These are phyloP conservation scores for Solanum hybrid DNA, from an alignment of 305 asterid species.

Conservation along the genomic window DNA sequence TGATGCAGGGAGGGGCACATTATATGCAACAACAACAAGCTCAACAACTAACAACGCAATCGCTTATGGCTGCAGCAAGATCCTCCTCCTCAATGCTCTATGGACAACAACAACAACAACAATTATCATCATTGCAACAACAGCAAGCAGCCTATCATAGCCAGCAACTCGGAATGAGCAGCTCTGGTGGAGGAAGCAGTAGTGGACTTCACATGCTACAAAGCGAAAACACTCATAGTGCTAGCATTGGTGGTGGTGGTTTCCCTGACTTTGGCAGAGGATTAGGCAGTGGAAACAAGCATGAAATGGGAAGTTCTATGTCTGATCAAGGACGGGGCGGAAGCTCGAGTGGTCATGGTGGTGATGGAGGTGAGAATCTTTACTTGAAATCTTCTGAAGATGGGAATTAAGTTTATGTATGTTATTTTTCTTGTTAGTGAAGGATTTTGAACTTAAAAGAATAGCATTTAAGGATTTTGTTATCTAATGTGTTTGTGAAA, in stretches of 20 bases:
- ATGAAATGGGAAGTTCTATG: slow-evolving; percentile 18
- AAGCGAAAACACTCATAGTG: slow-evolving; percentile 26
- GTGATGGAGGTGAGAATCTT: slow-evolving; percentile 31
- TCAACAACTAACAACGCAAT: slow-evolving; percentile 36
- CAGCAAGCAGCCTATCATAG: slow-evolving; percentile 31
- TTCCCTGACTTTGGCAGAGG: slow-evolving; percentile 31
- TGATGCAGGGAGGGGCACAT: slow-evolving; percentile 36
- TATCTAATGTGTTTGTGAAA: not conserved
- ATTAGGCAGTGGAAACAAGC: slow-evolving; percentile 25
- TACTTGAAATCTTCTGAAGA: slow-evolving; percentile 29
- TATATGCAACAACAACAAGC: slow-evolving; percentile 37
- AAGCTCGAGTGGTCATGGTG: slow-evolving; percentile 20
- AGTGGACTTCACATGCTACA: slow-evolving; percentile 35
- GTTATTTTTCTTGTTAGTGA: not conserved
- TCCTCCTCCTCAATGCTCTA: slow-evolving; percentile 41
- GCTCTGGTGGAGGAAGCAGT: slow-evolving; percentile 16
- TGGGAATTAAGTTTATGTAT: slow-evolving; percentile 12
- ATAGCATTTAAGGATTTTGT: not conserved
- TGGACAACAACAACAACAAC: slow-evolving; percentile 35
- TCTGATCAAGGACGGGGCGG: slow-evolving; percentile 26
- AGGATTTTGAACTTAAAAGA: not conserved
- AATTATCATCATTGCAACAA: slow-evolving; percentile 21
- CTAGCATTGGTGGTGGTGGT: slow-evolving; percentile 15
- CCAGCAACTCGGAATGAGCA: slow-evolving; percentile 34
- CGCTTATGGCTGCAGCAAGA: slow-evolving; percentile 31